Percentiles rank a stretch among this genome's conserved stretches.
phyloP scores from a whole-genome alignment of 345 rosid species.

The Cardamine resedifolia region DNA sequence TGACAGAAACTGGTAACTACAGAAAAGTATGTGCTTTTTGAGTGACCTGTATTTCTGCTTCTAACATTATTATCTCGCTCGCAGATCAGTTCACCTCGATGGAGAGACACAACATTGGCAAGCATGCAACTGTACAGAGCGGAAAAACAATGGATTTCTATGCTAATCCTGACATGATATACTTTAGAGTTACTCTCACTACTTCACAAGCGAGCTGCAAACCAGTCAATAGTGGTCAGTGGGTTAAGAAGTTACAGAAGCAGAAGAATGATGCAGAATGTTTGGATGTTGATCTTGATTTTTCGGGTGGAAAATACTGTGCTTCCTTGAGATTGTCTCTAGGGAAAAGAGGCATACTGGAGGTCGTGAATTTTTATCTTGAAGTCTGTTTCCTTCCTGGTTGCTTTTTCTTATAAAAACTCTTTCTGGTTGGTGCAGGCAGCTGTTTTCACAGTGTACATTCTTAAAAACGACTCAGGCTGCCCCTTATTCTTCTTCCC shows the following conservation, averaged over 20 bases:
- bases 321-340: conserved; percentile 79
- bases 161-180: conserved; percentile 71
- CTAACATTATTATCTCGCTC: conserved; percentile 41
- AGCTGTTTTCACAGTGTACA: conserved; percentile 61
- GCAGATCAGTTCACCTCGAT: conserved; percentile 49
- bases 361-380: conserved; percentile 55
- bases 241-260: conserved; percentile 77
- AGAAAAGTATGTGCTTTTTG: conserved; percentile 29
- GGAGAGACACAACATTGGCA: conserved; percentile 53
- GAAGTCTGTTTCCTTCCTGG: conserved; percentile 24
- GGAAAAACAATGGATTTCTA: conserved; percentile 78
- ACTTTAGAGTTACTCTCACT: conserved; percentile 63
- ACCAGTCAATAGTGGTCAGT: conserved; percentile 81
- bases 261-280: conserved; percentile 49
- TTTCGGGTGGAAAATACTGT: conserved; percentile 74
- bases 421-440: conserved; percentile 56
- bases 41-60: conserved; percentile 9
- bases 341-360: conserved; percentile 77
- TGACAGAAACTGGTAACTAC: conserved; percentile 70
- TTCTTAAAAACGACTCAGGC: conserved; percentile 77
- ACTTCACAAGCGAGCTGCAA: conserved; percentile 65
- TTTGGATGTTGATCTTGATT: conserved; percentile 82
- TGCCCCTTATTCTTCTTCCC: conserved; percentile 55
- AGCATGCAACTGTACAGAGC: conserved; percentile 68
- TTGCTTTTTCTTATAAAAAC: conserved; percentile 18